Conservation (phyloP, 2,329 filamentous ascomycete species). For the Aspergillus sp. region DNA sequence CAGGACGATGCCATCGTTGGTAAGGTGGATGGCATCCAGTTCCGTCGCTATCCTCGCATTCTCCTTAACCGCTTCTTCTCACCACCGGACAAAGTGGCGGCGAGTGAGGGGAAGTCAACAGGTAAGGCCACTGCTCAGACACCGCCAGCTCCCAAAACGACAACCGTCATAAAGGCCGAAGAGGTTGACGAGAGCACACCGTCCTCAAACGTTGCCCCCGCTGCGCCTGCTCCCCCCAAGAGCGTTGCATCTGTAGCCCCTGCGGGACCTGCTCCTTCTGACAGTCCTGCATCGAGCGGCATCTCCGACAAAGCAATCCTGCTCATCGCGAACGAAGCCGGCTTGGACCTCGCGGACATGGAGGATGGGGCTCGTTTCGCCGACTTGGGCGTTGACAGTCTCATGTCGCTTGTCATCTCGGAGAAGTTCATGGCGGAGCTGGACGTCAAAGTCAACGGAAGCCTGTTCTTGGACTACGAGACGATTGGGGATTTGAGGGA, state of each 20-base stretch:
- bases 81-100: neutral
- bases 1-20: slow-evolving; percentile 35
- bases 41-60: slow-evolving; percentile 31
- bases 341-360: slow-evolving; percentile 23
- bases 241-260: too few species aligned
- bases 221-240: too few species aligned
- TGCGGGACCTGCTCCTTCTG: neutral
- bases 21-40: slow-evolving; percentile 32
- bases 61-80: slow-evolving; percentile 22
- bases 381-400: neutral
- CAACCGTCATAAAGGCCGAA: too few species aligned
- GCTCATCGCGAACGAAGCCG: slow-evolving; percentile 29
- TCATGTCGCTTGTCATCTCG: neutral
- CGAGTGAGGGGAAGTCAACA: neutral
- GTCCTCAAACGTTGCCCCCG: too few species aligned
- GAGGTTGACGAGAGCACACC: too few species aligned
- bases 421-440: neutral
- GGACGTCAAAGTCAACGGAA: neutral
- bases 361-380: slow-evolving; percentile 17
- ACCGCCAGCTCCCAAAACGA: too few species aligned
- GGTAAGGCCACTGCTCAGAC: too few species aligned
- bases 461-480: neutral
- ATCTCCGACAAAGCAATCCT: neutral
- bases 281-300: neutral
- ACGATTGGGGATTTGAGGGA: neutral